A percentile compares a stretch with the other conserved stretches of the same genome.
Conservation (phyloP, 768 basidiomycete genomes). For the Mrakia frigida region DNA sequence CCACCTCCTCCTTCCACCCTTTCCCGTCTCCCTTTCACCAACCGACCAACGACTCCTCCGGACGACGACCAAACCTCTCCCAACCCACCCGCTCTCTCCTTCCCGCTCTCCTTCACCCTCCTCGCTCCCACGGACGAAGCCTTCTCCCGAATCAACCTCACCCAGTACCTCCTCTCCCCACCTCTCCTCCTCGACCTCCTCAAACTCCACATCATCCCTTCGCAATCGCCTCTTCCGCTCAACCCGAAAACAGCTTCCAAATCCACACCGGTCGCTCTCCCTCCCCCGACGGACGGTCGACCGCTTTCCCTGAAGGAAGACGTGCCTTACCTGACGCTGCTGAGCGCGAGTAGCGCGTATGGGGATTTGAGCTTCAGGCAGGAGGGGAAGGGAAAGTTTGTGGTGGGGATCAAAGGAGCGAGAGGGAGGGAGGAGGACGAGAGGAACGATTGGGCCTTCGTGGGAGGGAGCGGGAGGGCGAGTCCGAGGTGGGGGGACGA, state of each 20-base stretch:
- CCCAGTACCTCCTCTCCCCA: conserved; percentile 43
- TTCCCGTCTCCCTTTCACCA: not conserved
- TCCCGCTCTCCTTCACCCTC: conserved; percentile 62
- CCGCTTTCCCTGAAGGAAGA: conserved; percentile 68
- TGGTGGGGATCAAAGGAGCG: conserved; percentile 49
- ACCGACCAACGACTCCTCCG: no score
- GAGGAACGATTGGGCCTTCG: conserved; percentile 27
- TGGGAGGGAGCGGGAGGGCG: conserved; percentile 43
- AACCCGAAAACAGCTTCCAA: conserved; percentile 13
- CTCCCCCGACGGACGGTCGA: conserved; percentile 54
- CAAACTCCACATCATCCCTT: conserved; percentile 46
- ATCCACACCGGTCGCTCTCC: conserved; percentile 30
- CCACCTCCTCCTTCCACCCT: not conserved
- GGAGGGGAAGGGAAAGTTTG: conserved; percentile 44
- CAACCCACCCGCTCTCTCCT: not conserved
- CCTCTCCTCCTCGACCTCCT: conserved; percentile 42
- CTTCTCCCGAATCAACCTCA: conserved; percentile 80
- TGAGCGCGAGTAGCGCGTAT: conserved; percentile 54
- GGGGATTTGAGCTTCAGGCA: conserved; percentile 77
- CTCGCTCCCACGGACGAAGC: conserved; percentile 89
- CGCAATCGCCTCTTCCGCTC: conserved; percentile 24
- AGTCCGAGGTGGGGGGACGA: conserved; percentile 45
- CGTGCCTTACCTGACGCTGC: conserved; percentile 69
- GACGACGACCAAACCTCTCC: not conserved
- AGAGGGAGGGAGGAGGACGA: conserved; percentile 13